Evolutionary conservation across 208 protist species (phyloP).

Genomic region (Trypanosoma grayi): DNA sequence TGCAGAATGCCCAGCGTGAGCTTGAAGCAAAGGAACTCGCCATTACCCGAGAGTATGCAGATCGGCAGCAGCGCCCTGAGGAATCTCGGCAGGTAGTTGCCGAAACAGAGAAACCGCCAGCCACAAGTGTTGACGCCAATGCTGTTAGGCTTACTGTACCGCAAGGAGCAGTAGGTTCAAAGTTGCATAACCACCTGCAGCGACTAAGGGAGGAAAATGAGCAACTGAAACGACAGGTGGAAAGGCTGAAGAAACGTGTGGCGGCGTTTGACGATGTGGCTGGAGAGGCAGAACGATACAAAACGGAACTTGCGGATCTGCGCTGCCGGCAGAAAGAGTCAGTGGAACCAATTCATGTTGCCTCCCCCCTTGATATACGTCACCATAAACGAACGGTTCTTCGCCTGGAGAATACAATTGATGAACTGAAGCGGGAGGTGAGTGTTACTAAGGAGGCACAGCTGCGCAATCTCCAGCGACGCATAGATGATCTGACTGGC

Average conservation of each 20-base stretch:
- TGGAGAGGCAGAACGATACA: slow-evolving; percentile 25
- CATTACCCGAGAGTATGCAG: slow-evolving; percentile 25
- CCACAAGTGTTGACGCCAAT: not conserved
- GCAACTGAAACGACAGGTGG: slow-evolving; percentile 18
- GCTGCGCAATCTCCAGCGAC: slow-evolving; percentile 42
- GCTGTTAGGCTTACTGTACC: slow-evolving; percentile 12
- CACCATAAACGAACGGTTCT: slow-evolving; percentile 42
- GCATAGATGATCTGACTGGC: slow-evolving; percentile 19
- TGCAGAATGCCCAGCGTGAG: slow-evolving; percentile 36
- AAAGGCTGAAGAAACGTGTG: slow-evolving; percentile 34
- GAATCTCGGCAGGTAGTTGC: not conserved
- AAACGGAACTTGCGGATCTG: slow-evolving; percentile 41
- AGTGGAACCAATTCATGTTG: slow-evolving; percentile 9
- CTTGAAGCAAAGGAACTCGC: slow-evolving; percentile 31
- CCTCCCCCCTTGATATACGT: slow-evolving; percentile 39
- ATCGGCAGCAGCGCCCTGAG: not conserved
- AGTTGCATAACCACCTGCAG: slow-evolving; percentile 4
- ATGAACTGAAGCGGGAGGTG: slow-evolving; percentile 57
- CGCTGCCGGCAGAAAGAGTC: slow-evolving; percentile 5
- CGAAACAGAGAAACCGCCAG: not conserved
- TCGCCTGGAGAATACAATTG: slow-evolving; percentile 56
- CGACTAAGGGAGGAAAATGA: slow-evolving; percentile 23
- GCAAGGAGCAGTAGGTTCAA: slow-evolving; percentile 8
- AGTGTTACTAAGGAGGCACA: slow-evolving; percentile 39
- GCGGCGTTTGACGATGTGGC: slow-evolving; percentile 31